A percentile compares a stretch with the other conserved stretches of the same genome.
phyloP scores from a whole-genome alignment of 129 eudicot species.

The Flaveria linearis region DNA sequence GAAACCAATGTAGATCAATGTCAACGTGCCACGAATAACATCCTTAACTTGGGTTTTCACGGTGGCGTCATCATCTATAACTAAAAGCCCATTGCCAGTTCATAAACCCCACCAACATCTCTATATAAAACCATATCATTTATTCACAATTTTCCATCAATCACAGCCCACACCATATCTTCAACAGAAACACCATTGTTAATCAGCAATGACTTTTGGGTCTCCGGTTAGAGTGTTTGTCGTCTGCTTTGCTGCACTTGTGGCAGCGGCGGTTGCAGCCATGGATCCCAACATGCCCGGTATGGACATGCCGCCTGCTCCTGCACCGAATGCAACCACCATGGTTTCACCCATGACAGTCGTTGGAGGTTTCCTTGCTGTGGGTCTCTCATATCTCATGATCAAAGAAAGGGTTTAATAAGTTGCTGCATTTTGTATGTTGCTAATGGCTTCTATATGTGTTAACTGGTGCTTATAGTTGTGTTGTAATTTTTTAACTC shows the following conservation, averaged over 20 bases:
- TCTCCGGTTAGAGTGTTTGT: conserved; percentile 24
- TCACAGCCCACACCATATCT: conserved; percentile 20
- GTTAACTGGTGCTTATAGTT: background rate
- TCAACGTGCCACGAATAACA: conserved; percentile 16
- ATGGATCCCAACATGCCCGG: conserved; percentile 44
- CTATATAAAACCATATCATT: conserved; percentile 24
- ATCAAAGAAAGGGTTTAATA: conserved; percentile 33
- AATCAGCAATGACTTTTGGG: conserved; percentile 29
- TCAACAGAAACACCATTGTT: conserved; percentile 8
- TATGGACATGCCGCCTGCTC: conserved; percentile 39
- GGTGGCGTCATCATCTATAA: conserved; percentile 33
- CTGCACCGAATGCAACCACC: conserved; percentile 42
- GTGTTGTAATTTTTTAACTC: background rate
- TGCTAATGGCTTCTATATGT: conserved; percentile 5
- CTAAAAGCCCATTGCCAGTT: conserved; percentile 24
- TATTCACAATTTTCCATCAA: background rate
- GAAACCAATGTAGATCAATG: conserved; percentile 17
- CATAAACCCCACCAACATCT: background rate
- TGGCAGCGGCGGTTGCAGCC: conserved; percentile 23
- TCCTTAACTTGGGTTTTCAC: conserved; percentile 32
- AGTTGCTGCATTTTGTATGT: background rate
- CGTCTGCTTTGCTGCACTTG: conserved; percentile 29
- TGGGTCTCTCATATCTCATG: conserved; percentile 35
- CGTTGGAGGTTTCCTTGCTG: conserved; percentile 32
- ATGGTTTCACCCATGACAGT: conserved; percentile 30